Conservation (phyloP, 345 rosid species). For the Rhizophora apiculata region DNA sequence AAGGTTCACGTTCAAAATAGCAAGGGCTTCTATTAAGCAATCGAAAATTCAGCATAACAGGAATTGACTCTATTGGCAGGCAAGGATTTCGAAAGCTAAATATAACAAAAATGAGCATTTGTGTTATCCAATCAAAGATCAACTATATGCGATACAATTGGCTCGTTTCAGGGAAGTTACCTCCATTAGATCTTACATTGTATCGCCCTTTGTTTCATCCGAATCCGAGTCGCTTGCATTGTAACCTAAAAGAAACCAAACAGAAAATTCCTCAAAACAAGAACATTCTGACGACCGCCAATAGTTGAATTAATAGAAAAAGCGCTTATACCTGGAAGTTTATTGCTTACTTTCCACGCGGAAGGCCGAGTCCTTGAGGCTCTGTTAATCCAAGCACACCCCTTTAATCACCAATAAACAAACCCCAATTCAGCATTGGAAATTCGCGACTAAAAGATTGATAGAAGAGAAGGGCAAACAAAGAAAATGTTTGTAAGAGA, state of each 20-base stretch:
- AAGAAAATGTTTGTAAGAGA: neutral
- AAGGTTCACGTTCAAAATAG: too few species aligned
- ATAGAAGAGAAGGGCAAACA: constrained; percentile 3
- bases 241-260: constrained; percentile 41
- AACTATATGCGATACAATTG: too few species aligned
- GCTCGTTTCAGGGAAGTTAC: too few species aligned
- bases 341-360: constrained; percentile 58
- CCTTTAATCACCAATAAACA: constrained; percentile 32
- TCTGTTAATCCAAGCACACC: constrained; percentile 63
- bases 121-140: too few species aligned
- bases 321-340: constrained; percentile 57
- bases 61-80: too few species aligned
- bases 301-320: neutral
- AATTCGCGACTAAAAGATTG: neutral
- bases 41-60: too few species aligned
- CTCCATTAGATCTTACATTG: constrained; percentile 14
- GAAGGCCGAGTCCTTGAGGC: constrained; percentile 62
- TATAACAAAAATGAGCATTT: too few species aligned
- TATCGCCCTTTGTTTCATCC: constrained; percentile 33
- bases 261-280: constrained; percentile 2
- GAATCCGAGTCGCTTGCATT: constrained; percentile 77
- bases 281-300: neutral
- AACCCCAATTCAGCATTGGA: neutral
- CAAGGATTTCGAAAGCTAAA: too few species aligned
- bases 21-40: too few species aligned